Base-by-base conservation (phyloP, 179 eudicot genomes). In the Nepenthes alata region DNA sequence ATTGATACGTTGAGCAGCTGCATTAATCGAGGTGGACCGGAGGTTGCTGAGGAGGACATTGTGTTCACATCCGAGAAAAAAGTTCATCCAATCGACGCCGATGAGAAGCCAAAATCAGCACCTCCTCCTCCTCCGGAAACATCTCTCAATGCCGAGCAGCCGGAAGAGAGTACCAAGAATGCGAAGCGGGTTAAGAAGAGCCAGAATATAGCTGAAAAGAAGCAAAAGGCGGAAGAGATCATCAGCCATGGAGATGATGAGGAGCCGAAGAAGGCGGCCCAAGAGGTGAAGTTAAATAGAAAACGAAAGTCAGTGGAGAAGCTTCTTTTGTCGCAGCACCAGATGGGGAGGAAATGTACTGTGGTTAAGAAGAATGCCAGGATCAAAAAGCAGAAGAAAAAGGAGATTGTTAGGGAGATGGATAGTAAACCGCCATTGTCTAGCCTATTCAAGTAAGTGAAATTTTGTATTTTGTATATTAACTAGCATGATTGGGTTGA, bases 1-100 rank as follows among this genome's bases (percentile, higher is more conserved):
- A 49, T 81, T 65, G 77, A 80, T 54, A 83, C 96, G 15, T 59
- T 91, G 83, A 75, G 67, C 73, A 62, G 61, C n/a, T 74, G 69
- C 35, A 59, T 45, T 58, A 41, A 60, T 47, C 50, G 57, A 37
- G 63, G 61, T 50, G 47, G 44, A 62, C 6, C 3, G 34, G 34
- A 14, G 15, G 55, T 52, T 52, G 75, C 66, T 64, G 61, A 74
- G 63, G 59, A 63, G 58, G 66, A 65, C 58, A 45, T 15, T 25
- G 7, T 63, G 25, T 44, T 16, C 35, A 36, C 63, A 55, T 59
- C 55, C 37, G 63, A 66, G 48, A 50, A 41, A 3, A 49, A 66
- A 66, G 61, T 15, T 15, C 47, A 60, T 72, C 61, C 10, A 44
- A 36, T 48, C 47, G 55, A 48, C 53, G 35, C 25, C 5, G 63